These are phyloP conservation scores for Alternaria triticimaculans DNA, from an alignment of 2,329 filamentous ascomycete genomes.

Conservation along the genomic window DNA sequence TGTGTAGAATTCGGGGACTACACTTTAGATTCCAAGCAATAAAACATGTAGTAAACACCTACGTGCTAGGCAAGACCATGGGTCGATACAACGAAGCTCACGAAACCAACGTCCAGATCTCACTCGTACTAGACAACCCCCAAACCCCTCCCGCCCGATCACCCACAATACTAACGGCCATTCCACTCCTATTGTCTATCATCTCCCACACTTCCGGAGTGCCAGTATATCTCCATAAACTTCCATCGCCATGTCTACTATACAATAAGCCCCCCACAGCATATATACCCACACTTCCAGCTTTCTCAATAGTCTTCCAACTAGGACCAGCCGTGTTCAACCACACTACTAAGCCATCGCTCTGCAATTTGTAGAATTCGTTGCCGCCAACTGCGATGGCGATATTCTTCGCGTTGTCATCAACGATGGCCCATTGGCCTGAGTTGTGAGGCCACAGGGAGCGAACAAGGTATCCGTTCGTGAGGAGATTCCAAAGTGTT, in stretches of 20 bases:
- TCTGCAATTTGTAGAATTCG: constrained; percentile 40
- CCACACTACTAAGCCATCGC: constrained; percentile 34
- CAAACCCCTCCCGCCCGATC: constrained; percentile 33
- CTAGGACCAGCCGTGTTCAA: constrained; percentile 25
- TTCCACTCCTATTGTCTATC: constrained; percentile 24
- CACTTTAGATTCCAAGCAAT: not conserved
- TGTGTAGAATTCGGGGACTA: not conserved
- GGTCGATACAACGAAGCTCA: not conserved
- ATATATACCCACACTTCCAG: constrained; percentile 20
- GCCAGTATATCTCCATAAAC: constrained; percentile 38
- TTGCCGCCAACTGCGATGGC: constrained; percentile 35
- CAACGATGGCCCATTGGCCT: constrained; percentile 31
- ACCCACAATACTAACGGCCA: constrained; percentile 20
- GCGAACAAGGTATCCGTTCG: constrained; percentile 35
- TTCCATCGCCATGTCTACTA: constrained; percentile 32
- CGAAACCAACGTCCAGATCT: constrained; percentile 26
- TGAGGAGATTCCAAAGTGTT: constrained; percentile 35
- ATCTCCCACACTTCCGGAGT: constrained; percentile 34
- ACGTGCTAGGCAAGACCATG: not conserved
- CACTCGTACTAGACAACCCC: constrained; percentile 27
- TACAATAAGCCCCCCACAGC: constrained; percentile 30
- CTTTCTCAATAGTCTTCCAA: constrained; percentile 33
- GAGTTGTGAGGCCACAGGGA: constrained; percentile 28
- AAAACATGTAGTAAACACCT: not conserved
- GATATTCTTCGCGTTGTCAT: constrained; percentile 28